Evolutionary conservation across 305 asterid species (phyloP), one percentile per base, ranked within the genome.

Genomic region (Plantago lanceolata): DNA sequence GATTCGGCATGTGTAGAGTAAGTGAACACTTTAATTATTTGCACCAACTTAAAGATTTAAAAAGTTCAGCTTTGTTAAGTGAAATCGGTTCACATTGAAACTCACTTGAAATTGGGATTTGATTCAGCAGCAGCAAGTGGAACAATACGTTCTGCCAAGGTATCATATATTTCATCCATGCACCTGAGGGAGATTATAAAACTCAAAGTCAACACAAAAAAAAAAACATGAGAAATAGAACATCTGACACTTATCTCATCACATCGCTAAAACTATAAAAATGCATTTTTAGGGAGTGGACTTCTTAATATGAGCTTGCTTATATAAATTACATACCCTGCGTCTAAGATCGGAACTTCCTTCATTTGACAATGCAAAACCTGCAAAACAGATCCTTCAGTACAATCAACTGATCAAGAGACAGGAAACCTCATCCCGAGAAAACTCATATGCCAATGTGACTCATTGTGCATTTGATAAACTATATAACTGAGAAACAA

Each of bases 61-160:
- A n/a, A 11, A 28, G 49, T 28, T 58, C 61, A 44, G 54, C 58
- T 19, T 63, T 19, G 48, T 31, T 63, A 19, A 68, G 48, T 59
- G 57, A 57, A 37, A 60, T 29, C 35, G 45, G 61, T 21, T 29
- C 24, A 66, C 20, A 50, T 18, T 40, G 49, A 16, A 70, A 75
- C 85, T 85, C 79, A 93, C 99, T 84, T 93, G 58, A 79, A 80
- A 62, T 80, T 73, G 48, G 85, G 77, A 79, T 75, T 80, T 71
- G 99, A 79, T 72, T 83, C 85, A 53, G 86, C 86, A 59, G 97
- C 92, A 65, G 96, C 92, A 70, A 81, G 64, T 8, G 92, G 94
- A 74, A 89, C 87, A 65, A 93, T 86, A 50, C 84, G 95, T 76
- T 84, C 81, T 0, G 97, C 97, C 87, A 93, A 80, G 75, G 77